Base-by-base conservation (phyloP, 495 filamentous ascomycete genomes). In the Talaromyces wortmannii region DNA sequence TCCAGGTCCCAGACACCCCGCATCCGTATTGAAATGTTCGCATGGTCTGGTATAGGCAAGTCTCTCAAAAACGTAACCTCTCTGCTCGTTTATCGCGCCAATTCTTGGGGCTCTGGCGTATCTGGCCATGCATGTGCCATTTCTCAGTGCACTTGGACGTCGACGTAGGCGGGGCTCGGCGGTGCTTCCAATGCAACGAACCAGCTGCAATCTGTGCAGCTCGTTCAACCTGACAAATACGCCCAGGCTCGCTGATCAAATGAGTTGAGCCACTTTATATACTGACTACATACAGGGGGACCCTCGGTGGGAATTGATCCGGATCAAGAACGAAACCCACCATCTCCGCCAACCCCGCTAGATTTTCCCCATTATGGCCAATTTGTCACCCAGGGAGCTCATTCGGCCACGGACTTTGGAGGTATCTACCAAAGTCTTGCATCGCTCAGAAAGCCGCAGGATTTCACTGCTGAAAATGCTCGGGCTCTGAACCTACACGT, bases 401-500 rank as follows among this genome's bases (percentile, higher is more conserved):
- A 67, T n/a, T 43, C 56, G 15, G 63, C 70, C 52, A 58, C 63
- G n/a, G 58, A 63, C 40, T 60, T 73, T 18, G 56, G 59, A 43
- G 64, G 71, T 29, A 63, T 85, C 5, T 59, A 69, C 45, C 50
- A 58, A 18, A 64, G 75, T 5, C 75, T 84, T 53, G 63, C 68
- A 40, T 69, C 61, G n/a, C 74, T 84, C 53, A 70, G 74, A 58
- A 79, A 74, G 33, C 78, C 78, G 11, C 73, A 75, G 45, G 81
- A 81, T 61, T 71, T 84, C 63, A 68, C 64, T 16, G 45, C 66
- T 29, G 66, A 80, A 23, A 74, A 79, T 44, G 67, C 85, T 53
- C 62, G 73, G 15, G 67, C 74, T 15, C 68, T 87, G 31, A 85
- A 85, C 57, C 59, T 85, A 31, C 60, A 69, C 5, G 55, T 83